Evolutionary conservation across 2,329 filamentous ascomycete genomes (phyloP), one percentile per base, ranked within the genome.

Genomic region (Lomentospora prolificans): DNA sequence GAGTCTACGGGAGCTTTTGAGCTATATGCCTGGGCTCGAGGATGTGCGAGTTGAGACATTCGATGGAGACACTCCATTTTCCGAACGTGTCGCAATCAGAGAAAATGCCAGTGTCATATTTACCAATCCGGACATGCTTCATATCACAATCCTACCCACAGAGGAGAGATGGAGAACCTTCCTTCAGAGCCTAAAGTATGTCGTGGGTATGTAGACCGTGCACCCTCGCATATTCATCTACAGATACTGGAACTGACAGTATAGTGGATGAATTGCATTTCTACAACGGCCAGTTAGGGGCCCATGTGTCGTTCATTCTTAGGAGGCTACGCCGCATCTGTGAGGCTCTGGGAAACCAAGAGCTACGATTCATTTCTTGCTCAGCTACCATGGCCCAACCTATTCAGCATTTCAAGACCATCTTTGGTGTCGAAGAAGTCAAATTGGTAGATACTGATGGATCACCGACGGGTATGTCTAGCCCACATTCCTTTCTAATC

Each of bases 121-220:
- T 65, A 99, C 94, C 0, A 99, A 99, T 63, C 94, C 94, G 0
- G 94, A 99, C 64, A 99, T 97, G 91, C 77, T 99, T 33, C 94
- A 99, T 62, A 82, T 96, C 31, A 95, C 90, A 0, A 95, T 99
- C 25, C 71, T 99, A 3, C 92, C 94, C 0, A 89, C 96, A 64
- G 94, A 99, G 71, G 86, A 90, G 60, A 80, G 81, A 28, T 99
- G 94, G 94, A 80, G 91, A 50, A 82, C 80, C 0, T 97, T 96
- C 62, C 69, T 99, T n/a, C 82, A 89, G 67, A 90, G 96, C 61
- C 72, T 99, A 12, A 88, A 86, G 60, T 96, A 88, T 64, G 91
- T 99, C 0, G 94, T 99, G 6, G 75, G 76, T 77, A 64, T 60
- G 74, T 67, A 41, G 10, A 19, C 22, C 1, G 25, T 10, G 9